Evolutionary conservation across 108 stramenopile genomes (phyloP), one percentile per base, ranked within the genome.

Genomic region (Pseudonitzschia pungens): DNA sequence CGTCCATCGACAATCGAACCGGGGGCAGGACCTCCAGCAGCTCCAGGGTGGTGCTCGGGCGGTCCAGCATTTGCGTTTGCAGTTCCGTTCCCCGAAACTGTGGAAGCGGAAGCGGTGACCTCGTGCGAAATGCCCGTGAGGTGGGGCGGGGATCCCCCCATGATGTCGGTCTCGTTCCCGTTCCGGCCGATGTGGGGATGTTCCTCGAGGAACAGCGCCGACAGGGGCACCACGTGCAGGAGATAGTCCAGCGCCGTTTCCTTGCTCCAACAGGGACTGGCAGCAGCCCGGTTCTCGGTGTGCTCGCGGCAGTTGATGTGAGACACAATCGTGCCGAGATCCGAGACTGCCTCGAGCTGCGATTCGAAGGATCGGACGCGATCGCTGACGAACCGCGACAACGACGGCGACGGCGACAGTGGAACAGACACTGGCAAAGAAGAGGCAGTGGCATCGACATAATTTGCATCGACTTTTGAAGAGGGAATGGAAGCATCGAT

Each of bases 181-280:
- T 24, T 12, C 26, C 24, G 22, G 54, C 65, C 65, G 36, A 65
- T 20, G 40, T 16, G 15, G 45, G 65, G 41, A 22, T 65, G 45
- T 9, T 43, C 42, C 45, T 65, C 65, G 26, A 65, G 36, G 36
- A 65, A 65, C 45, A 16, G 40, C 15, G 65, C 65, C 11, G 65
- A 43, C 0, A 65, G 65, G 12, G 65, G 65, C 26, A 65, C 10
- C 14, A 22, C 65, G 14, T 44, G 42, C 12, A 45, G 16, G 20
- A 65, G 18, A 44, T 65, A 65, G 18, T 43, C 21, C 27, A 45
- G 42, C 15, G 40, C 45, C 18, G 65, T n/a, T 9, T 65, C 65
- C 45, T 40, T 14, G 41, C 5, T 40, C 36, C 41, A 43, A 6
- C 6, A 36, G 45, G 18, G 9, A 43, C 6, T 9, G 42, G 42